phyloP scores from a whole-genome alignment of 805 yeast genomes.

The Yarrowia yakushimensis region DNA sequence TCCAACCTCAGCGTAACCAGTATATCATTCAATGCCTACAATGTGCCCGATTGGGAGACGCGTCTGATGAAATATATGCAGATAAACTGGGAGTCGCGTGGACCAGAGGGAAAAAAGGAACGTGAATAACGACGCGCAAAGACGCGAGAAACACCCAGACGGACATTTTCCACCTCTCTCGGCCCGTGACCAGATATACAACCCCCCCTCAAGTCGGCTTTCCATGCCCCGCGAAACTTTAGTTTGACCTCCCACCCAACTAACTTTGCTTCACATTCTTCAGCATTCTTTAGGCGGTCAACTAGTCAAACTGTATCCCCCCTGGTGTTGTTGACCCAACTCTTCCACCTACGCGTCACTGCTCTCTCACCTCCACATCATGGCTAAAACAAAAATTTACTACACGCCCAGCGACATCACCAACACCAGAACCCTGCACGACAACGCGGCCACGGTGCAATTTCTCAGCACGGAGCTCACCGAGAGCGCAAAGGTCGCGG shows the following conservation, averaged over 20 bases:
- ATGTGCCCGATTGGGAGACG: too few relatives aligned
- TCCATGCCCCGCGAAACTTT: conserved; percentile 1
- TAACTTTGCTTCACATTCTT: conserved; percentile 22
- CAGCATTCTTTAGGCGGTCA: conserved; percentile 15
- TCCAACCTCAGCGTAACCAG: too few relatives aligned
- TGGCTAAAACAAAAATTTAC: conserved; percentile 8
- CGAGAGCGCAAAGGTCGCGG: conserved; percentile 16
- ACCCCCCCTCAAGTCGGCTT: too few relatives aligned
- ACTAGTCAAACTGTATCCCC: conserved; percentile 23
- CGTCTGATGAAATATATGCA: too few relatives aligned
- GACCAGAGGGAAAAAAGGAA: too few relatives aligned
- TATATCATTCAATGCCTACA: too few relatives aligned
- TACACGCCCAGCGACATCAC: conserved; percentile 24
- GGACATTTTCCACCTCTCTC: too few relatives aligned
- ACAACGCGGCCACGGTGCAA: conserved; percentile 22
- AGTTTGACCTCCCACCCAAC: conserved; percentile 1
- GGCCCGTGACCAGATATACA: too few relatives aligned
- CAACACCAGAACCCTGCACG: conserved; percentile 18
- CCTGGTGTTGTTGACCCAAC: conserved; percentile 14
- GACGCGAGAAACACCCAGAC: too few relatives aligned
- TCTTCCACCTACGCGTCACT: conserved; percentile 18
- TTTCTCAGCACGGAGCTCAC: conserved; percentile 15
- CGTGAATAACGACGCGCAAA: too few relatives aligned
- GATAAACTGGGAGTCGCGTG: too few relatives aligned
- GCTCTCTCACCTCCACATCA: not conserved